Percentiles rank a stretch among this genome's conserved stretches.
These are phyloP conservation scores for Xylariaceae sp. DNA, from an alignment of 2,329 filamentous ascomycete species.

Conservation along the genomic window DNA sequence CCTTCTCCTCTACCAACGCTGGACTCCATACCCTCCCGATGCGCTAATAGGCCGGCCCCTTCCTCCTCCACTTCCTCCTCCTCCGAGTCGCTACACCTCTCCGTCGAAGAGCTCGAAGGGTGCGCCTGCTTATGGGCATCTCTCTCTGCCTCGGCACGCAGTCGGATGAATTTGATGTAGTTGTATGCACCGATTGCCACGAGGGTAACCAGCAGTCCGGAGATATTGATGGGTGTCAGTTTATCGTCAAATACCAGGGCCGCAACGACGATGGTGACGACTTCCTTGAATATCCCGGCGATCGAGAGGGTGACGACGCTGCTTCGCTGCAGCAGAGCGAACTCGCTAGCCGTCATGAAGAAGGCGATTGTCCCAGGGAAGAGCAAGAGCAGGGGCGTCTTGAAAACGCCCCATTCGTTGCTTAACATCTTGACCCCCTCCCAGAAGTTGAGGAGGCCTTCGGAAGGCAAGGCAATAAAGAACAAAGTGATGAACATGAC, in stretches of 20 bases:
- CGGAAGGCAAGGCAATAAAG: slow-evolving; percentile 75
- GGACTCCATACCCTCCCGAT: slow-evolving; percentile 32
- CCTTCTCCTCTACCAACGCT: too few species aligned
- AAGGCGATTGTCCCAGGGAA: slow-evolving; percentile 92
- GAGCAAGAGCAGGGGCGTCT: slow-evolving; percentile 68
- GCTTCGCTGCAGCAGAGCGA: slow-evolving; percentile 88
- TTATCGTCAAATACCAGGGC: slow-evolving; percentile 83
- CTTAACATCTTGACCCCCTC: slow-evolving; percentile 60
- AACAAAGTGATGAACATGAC: slow-evolving; percentile 89
- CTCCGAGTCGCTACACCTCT: slow-evolving; percentile 37
- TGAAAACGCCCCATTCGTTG: slow-evolving; percentile 59
- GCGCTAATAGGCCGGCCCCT: slow-evolving; percentile 38
- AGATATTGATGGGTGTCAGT: slow-evolving; percentile 80
- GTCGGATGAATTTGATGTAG: slow-evolving; percentile 85
- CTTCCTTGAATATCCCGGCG: slow-evolving; percentile 98
- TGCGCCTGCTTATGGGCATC: slow-evolving; percentile 39
- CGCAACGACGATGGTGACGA: slow-evolving; percentile 88
- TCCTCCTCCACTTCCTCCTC: slow-evolving; percentile 44
- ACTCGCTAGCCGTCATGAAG: slow-evolving; percentile 93
- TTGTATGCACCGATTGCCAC: slow-evolving; percentile 85
- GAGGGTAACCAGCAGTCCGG: slow-evolving; percentile 83
- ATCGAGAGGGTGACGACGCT: slow-evolving; percentile 95
- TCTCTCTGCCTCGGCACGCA: slow-evolving; percentile 68
- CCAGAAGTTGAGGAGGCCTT: slow-evolving; percentile 66
- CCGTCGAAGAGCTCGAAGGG: slow-evolving; percentile 33